A percentile compares a stretch with the other conserved stretches of the same genome.
These are phyloP conservation scores for Aspergillus transmontanensis DNA, from an alignment of 2,329 filamentous ascomycete genomes.

Conservation along the genomic window DNA sequence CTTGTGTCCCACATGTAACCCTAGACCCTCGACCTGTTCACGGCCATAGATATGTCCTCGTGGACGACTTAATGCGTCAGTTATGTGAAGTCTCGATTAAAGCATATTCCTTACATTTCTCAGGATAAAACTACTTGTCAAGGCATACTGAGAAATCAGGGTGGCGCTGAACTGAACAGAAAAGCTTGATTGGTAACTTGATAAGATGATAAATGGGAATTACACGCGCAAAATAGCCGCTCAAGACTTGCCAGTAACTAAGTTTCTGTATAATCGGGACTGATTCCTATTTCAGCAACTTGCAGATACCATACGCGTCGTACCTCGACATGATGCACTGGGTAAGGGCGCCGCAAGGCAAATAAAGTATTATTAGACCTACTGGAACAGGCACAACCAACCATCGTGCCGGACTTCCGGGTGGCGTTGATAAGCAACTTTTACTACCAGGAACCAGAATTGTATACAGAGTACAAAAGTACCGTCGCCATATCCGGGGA, in stretches of 20 bases:
- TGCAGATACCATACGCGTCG: background rate
- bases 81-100: background rate
- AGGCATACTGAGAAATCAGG: background rate
- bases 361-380: background rate
- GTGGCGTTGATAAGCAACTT: background rate
- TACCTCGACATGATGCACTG: background rate
- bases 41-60: background rate
- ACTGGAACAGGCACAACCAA: background rate
- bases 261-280: background rate
- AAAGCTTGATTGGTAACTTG: background rate
- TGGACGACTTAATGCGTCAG: background rate
- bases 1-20: background rate
- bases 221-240: background rate
- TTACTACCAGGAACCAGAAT: background rate
- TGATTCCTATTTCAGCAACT: background rate
- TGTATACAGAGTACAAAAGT: background rate
- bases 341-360: background rate
- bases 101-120: background rate
- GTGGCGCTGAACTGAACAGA: background rate
- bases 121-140: background rate
- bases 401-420: background rate
- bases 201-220: background rate
- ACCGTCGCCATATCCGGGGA: background rate
- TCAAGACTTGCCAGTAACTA: background rate
- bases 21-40: background rate